phyloP scores from a whole-genome alignment of 495 filamentous ascomycete genomes.

The Astrocystis sublimbata region DNA sequence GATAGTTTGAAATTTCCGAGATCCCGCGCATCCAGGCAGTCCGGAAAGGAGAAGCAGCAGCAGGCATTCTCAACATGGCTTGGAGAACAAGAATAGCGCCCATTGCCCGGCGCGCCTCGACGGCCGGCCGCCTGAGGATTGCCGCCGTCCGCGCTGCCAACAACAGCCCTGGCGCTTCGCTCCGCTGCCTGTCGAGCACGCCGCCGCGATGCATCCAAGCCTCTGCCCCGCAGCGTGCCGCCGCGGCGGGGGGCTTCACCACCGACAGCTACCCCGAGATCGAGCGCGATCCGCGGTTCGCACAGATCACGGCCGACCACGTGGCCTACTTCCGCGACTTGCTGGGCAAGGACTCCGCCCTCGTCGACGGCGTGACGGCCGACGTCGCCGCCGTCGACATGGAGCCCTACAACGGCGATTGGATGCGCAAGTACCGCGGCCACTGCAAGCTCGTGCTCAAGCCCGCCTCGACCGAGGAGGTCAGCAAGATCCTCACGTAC shows the following conservation, averaged over 20 bases:
- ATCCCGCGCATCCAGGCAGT: not conserved
- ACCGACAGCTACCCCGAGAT: slow-evolving; percentile 83
- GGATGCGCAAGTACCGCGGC: slow-evolving; percentile 98
- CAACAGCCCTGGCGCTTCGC: not conserved
- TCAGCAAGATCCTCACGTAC: slow-evolving; percentile 85
- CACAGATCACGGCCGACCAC: slow-evolving; percentile 69
- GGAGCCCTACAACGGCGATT: slow-evolving; percentile 92
- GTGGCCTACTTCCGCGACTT: slow-evolving; percentile 76
- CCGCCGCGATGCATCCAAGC: slow-evolving; percentile 31
- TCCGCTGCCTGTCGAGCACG: slow-evolving; percentile 40
- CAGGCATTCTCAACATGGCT: slow-evolving; percentile 24
- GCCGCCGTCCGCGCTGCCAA: not conserved
- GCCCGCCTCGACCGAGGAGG: slow-evolving; percentile 76
- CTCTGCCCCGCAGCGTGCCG: slow-evolving; percentile 39
- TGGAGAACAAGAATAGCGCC: slow-evolving; percentile 30
- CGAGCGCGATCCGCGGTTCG: slow-evolving; percentile 74
- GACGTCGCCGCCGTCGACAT: slow-evolving; percentile 72
- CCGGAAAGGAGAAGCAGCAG: not conserved
- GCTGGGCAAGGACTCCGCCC: slow-evolving; percentile 72
- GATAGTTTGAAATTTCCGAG: not conserved
- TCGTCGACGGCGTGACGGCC: slow-evolving; percentile 77
- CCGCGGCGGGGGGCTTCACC: slow-evolving; percentile 68
- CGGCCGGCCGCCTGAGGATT: slow-evolving; percentile 20
- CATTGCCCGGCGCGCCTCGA: slow-evolving; percentile 24
- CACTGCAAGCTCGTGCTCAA: slow-evolving; percentile 86